Conservation (phyloP, 805 yeast genomes). For the Diddensiella caesifluorescens region DNA sequence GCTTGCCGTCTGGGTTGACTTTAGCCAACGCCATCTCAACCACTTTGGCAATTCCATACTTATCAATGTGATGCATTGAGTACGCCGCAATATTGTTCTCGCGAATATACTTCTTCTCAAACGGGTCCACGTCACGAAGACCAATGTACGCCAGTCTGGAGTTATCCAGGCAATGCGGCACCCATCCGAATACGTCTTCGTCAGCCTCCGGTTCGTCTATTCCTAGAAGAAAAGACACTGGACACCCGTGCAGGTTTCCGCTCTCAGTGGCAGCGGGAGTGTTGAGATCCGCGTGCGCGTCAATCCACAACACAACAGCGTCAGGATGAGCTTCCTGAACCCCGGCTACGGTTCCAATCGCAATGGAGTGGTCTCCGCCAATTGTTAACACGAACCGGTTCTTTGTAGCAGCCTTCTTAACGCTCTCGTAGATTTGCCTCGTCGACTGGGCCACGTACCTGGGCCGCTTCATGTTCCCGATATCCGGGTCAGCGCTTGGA, state of each 20-base stretch:
- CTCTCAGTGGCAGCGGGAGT: slow-evolving; percentile 76
- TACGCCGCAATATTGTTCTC: slow-evolving; percentile 74
- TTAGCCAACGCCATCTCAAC: slow-evolving; percentile 83
- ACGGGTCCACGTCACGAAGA: slow-evolving; percentile 84
- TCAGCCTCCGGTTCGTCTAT: slow-evolving; percentile 34
- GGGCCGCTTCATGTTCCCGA: slow-evolving; percentile 62
- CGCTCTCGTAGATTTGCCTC: slow-evolving; percentile 56
- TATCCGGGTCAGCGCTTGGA: slow-evolving; percentile 47
- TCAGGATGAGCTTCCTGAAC: slow-evolving; percentile 75
- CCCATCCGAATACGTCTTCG: slow-evolving; percentile 74
- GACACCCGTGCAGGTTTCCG: slow-evolving; percentile 96
- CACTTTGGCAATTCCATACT: slow-evolving; percentile 86
- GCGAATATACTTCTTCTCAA: slow-evolving; percentile 69
- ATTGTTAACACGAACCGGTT: slow-evolving; percentile 68
- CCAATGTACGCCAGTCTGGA: slow-evolving; percentile 86
- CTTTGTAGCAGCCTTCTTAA: slow-evolving; percentile 44
- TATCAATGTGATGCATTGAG: slow-evolving; percentile 95
- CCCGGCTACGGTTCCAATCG: slow-evolving; percentile 87
- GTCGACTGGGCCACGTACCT: slow-evolving; percentile 71
- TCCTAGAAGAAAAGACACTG: slow-evolving; percentile 86
- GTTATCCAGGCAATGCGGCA: slow-evolving; percentile 60
- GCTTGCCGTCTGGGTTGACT: slow-evolving; percentile 62
- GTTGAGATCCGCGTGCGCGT: slow-evolving; percentile 97
- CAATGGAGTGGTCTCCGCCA: slow-evolving; percentile 97
- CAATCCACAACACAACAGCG: slow-evolving; percentile 91